Evolutionary conservation across 2,329 filamentous ascomycete species (phyloP).

Genomic region (Trichoderma oligosporum): DNA sequence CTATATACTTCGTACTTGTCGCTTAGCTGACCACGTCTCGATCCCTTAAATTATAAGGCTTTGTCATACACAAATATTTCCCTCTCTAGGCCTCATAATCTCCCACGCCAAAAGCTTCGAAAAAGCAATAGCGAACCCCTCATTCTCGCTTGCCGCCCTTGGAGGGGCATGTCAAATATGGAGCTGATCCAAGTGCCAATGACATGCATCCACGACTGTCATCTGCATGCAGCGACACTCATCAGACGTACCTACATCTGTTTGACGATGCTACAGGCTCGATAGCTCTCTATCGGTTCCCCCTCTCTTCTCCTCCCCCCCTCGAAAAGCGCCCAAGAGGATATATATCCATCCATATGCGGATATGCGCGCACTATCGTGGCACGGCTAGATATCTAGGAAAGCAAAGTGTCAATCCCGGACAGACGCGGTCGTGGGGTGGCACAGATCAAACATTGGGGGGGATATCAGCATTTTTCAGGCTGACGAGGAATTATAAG

Average conservation of each 20-base stretch:
- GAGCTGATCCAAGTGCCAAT: slow-evolving; percentile 19
- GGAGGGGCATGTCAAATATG: slow-evolving; percentile 16
- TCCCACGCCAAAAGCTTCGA: not conserved
- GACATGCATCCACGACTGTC: slow-evolving; percentile 20
- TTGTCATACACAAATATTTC: slow-evolving; percentile 7
- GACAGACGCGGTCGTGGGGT: slow-evolving; percentile 8
- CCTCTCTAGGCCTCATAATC: not conserved
- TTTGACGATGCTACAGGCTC: slow-evolving; percentile 16
- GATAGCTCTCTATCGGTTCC: slow-evolving; percentile 1
- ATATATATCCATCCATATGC: too few species aligned
- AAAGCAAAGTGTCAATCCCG: not conserved
- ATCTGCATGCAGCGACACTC: slow-evolving; percentile 18
- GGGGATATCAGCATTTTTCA: slow-evolving; percentile 12
- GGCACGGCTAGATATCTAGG: slow-evolving; percentile 17
- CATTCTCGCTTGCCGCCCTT: slow-evolving; percentile 16
- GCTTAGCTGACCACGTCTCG: not conserved
- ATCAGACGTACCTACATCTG: slow-evolving; percentile 14
- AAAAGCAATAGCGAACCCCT: slow-evolving; percentile 12
- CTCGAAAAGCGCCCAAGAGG: not conserved
- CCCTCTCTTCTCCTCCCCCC: not conserved
- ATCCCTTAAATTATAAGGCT: slow-evolving; percentile 10
- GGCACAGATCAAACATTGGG: slow-evolving; percentile 17
- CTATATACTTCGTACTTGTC: slow-evolving; percentile 3
- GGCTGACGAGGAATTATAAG: slow-evolving; percentile 15
- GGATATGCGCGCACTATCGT: slow-evolving; percentile 17